Percentiles rank a stretch among this genome's conserved stretches.
phyloP scores from a whole-genome alignment of 306 rosid species.

The Vigna trinervia region DNA sequence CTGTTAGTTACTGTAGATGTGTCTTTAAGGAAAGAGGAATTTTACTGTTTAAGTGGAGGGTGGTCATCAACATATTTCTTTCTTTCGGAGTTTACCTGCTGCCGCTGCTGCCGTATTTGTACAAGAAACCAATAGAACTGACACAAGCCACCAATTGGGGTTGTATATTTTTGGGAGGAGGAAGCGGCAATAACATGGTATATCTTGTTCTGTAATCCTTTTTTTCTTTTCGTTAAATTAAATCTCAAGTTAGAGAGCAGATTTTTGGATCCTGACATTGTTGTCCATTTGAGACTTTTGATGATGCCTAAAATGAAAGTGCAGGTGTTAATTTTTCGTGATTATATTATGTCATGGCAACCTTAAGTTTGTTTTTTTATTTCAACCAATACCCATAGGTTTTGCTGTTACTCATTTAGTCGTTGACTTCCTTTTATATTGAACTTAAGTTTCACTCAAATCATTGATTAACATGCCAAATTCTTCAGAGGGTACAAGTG shows the following conservation, averaged over 20 bases:
- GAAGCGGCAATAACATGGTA: slow-evolving; percentile 72
- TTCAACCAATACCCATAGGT: neutral
- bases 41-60: slow-evolving; percentile 57
- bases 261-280: slow-evolving; percentile 47
- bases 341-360: slow-evolving; percentile 34
- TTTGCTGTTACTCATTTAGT: neutral
- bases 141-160: slow-evolving; percentile 64
- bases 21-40: slow-evolving; percentile 61
- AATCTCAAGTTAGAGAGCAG: slow-evolving; percentile 50
- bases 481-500: neutral
- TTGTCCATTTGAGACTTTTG: slow-evolving; percentile 40
- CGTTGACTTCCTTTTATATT: slow-evolving; percentile 3
- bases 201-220: slow-evolving; percentile 57
- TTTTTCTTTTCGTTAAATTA: slow-evolving; percentile 18
- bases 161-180: slow-evolving; percentile 75
- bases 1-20: slow-evolving; percentile 62
- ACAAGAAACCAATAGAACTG: slow-evolving; percentile 62
- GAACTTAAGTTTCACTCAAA: neutral
- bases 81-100: slow-evolving; percentile 65
- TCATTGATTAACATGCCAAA: neutral
- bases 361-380: neutral
- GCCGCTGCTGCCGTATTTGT: slow-evolving; percentile 62
- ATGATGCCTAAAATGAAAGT: slow-evolving; percentile 43
- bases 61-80: slow-evolving; percentile 77
- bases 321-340: slow-evolving; percentile 46